These are phyloP conservation scores for Yarrowia sp. DNA, from an alignment of 805 yeast species.

Conservation along the genomic window DNA sequence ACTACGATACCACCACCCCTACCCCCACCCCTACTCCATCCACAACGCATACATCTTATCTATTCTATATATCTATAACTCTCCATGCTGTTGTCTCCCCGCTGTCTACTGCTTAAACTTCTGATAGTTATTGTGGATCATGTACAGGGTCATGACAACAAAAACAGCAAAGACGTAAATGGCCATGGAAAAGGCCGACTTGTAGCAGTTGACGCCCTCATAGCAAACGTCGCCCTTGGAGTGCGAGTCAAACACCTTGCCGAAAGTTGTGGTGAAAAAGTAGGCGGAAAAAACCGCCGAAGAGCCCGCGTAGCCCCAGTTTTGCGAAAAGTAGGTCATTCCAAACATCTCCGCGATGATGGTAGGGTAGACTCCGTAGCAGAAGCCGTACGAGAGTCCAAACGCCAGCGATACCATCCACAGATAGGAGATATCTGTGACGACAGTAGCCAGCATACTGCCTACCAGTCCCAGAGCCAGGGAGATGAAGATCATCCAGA, in stretches of 20 bases:
- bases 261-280: conserved; percentile 58
- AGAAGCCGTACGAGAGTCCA: conserved; percentile 70
- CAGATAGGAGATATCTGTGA: conserved; percentile 40
- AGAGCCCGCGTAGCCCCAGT: conserved; percentile 67
- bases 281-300: conserved; percentile 64
- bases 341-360: conserved; percentile 70
- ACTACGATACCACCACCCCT: too few relatives aligned
- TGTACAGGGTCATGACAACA: not conserved
- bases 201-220: conserved; percentile 1
- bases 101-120: not conserved
- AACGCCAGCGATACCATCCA: conserved; percentile 52
- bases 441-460: conserved; percentile 47
- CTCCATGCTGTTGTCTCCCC: not conserved
- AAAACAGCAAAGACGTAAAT: not conserved
- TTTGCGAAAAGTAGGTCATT: conserved; percentile 55
- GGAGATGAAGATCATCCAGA: conserved; percentile 57
- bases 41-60: too few relatives aligned
- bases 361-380: conserved; percentile 68
- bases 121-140: conserved; percentile 13
- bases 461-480: conserved; percentile 46
- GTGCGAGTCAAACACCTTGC: conserved; percentile 52
- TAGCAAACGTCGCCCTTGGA: conserved; percentile 11
- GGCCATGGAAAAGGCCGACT: not conserved
- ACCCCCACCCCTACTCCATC: too few relatives aligned
- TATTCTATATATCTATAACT: not conserved